phyloP scores from a whole-genome alignment of 2,329 filamentous ascomycete species.

The Myriangium duriaei region DNA sequence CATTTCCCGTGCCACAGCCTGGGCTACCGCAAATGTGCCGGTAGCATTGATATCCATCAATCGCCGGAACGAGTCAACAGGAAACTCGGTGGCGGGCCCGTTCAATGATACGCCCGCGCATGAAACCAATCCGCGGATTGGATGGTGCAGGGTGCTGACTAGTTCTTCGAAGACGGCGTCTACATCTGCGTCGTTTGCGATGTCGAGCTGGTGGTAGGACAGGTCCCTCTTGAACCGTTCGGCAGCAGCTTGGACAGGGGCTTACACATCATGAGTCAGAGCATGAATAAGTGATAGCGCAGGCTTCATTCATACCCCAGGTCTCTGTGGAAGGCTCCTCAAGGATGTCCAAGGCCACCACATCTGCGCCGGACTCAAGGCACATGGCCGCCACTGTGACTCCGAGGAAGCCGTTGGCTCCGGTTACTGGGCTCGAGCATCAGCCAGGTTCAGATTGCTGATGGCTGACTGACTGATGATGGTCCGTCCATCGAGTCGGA shows the following conservation, averaged over 20 bases:
- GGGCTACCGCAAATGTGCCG: slow-evolving; percentile 25
- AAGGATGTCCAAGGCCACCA: slow-evolving; percentile 3
- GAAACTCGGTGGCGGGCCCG: slow-evolving; percentile 22
- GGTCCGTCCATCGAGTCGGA: slow-evolving; percentile 4
- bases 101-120: slow-evolving; percentile 19
- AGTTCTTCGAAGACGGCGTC: background rate
- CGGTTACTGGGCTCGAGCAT: slow-evolving; percentile 4
- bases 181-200: background rate
- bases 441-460: background rate
- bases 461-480: slow-evolving; percentile 1
- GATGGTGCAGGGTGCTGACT: background rate
- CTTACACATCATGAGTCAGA: too few species aligned
- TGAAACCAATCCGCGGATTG: slow-evolving; percentile 15
- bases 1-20: slow-evolving; percentile 23
- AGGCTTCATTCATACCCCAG: too few species aligned
- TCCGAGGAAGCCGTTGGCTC: slow-evolving; percentile 6
- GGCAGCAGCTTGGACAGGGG: slow-evolving; percentile 1
- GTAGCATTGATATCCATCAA: slow-evolving; percentile 27
- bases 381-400: background rate
- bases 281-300: too few species aligned
- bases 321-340: background rate
- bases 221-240: background rate
- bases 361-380: slow-evolving; percentile 8
- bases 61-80: slow-evolving; percentile 21
- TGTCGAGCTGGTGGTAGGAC: slow-evolving; percentile 3